Conservation (phyloP, 2,329 filamentous ascomycete species). For the Grosmannia serpens region DNA sequence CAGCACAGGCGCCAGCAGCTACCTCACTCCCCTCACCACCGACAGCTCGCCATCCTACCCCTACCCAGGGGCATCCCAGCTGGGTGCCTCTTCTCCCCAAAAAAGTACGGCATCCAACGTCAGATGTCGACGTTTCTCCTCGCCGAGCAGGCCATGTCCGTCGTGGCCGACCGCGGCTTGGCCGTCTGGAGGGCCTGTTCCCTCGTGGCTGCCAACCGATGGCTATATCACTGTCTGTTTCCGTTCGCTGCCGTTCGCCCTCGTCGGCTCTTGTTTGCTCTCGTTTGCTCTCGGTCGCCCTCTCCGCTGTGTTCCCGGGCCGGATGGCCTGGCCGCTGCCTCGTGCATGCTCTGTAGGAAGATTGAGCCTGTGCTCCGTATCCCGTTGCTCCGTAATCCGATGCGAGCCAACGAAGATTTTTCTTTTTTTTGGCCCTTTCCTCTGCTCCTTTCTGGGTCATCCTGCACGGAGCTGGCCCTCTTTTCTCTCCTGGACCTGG, state of each 20-base stretch:
- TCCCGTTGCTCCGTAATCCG: background rate
- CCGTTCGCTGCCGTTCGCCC: background rate
- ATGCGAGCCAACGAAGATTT: background rate
- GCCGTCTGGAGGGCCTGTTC: background rate
- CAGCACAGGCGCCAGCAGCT: constrained; percentile 29
- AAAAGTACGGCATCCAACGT: background rate
- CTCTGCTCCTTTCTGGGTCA: background rate
- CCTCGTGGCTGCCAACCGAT: background rate
- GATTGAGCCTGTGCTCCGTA: background rate
- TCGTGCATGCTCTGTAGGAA: background rate
- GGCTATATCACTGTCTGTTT: background rate
- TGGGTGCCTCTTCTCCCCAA: background rate
- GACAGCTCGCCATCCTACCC: constrained; percentile 37
- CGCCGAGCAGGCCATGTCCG: background rate
- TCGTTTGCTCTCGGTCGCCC: background rate
- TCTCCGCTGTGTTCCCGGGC: background rate
- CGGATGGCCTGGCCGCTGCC: background rate
- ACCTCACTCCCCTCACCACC: constrained; percentile 39
- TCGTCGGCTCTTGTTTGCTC: background rate
- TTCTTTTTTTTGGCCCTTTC: background rate
- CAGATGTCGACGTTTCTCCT: background rate
- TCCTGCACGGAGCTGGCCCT: background rate
- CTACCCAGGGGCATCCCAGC: background rate
- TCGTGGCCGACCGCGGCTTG: background rate
- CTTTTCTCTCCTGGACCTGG: background rate